Percentiles rank a stretch among this genome's conserved stretches.
These are phyloP conservation scores for Colletotrichum costaricense DNA, from an alignment of 2,329 filamentous ascomycete genomes.

Conservation along the genomic window DNA sequence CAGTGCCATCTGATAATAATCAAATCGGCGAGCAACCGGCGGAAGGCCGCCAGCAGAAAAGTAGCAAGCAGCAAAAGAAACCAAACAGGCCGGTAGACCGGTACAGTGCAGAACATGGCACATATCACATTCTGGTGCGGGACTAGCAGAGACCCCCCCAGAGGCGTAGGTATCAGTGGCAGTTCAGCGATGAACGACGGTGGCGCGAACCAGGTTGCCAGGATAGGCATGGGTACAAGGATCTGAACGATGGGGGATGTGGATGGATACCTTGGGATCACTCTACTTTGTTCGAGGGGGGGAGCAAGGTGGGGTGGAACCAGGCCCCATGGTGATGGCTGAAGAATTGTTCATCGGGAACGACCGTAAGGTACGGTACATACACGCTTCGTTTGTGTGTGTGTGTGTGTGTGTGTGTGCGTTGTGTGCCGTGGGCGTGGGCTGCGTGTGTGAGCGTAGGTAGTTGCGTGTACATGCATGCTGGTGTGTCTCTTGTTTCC, in stretches of 20 bases:
- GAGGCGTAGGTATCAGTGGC: constrained; percentile 20
- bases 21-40: constrained; percentile 29
- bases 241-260: constrained; percentile 18
- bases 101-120: constrained; percentile 30
- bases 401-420: not conserved
- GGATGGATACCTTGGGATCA: constrained; percentile 19
- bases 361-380: constrained; percentile 5
- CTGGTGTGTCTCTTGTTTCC: constrained; percentile 4
- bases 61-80: constrained; percentile 25
- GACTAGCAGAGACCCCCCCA: constrained; percentile 20
- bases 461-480: constrained; percentile 9
- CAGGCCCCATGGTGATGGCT: constrained; percentile 29
- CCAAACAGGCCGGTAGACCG: constrained; percentile 19
- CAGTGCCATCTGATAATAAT: constrained; percentile 34
- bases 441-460: not conserved
- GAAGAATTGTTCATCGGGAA: constrained; percentile 36
- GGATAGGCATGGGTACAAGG: constrained; percentile 29
- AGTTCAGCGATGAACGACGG: constrained; percentile 27
- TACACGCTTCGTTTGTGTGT: not conserved
- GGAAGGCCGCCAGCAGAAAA: constrained; percentile 30
- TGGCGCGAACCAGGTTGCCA: constrained; percentile 27
- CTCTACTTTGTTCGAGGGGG: constrained; percentile 15
- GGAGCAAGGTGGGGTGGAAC: constrained; percentile 19
- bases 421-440: not conserved
- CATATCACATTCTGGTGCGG: constrained; percentile 29